Conservation (phyloP, 176 grass and related monocot species). For the Phoenix dactylifera region DNA sequence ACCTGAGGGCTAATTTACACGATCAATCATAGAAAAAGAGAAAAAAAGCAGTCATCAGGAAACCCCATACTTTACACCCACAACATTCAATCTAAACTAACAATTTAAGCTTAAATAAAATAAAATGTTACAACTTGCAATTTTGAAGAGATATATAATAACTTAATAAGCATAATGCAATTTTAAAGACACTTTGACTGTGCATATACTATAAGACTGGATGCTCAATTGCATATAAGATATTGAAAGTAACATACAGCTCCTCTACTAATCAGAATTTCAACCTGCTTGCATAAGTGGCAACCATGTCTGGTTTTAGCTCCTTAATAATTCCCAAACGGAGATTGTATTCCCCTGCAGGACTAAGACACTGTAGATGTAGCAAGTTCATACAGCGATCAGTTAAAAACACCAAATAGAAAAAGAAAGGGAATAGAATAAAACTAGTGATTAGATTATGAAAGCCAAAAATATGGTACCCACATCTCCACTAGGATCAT, state of each 20-base stretch:
- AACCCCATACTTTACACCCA: background rate
- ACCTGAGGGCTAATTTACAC: conserved; percentile 53
- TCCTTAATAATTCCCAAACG: conserved; percentile 97
- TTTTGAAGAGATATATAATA: too few species aligned
- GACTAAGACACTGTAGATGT: conserved; percentile 83
- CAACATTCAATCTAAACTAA: background rate
- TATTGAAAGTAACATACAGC: background rate
- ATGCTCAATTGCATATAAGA: too few species aligned
- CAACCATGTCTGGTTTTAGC: conserved; percentile 89
- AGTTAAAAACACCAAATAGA: too few species aligned
- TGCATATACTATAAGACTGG: too few species aligned
- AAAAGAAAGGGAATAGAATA: too few species aligned
- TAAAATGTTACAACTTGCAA: too few species aligned
- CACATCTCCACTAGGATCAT: conserved; percentile 94
- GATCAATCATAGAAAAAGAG: conserved; percentile 2
- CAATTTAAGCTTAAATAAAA: too few species aligned
- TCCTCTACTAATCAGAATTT: conserved; percentile 8
- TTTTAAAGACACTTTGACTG: too few species aligned
- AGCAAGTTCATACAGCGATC: conserved; percentile 14
- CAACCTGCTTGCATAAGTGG: conserved; percentile 89
- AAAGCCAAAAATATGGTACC: conserved; percentile 14
- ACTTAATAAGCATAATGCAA: too few species aligned
- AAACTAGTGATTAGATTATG: too few species aligned
- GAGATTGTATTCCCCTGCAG: conserved; percentile 98
- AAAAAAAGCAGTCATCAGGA: background rate